Percentiles rank a stretch among this genome's conserved stretches.
phyloP scores from a whole-genome alignment of 2,329 filamentous ascomycete genomes.

The Camillea tinctor region DNA sequence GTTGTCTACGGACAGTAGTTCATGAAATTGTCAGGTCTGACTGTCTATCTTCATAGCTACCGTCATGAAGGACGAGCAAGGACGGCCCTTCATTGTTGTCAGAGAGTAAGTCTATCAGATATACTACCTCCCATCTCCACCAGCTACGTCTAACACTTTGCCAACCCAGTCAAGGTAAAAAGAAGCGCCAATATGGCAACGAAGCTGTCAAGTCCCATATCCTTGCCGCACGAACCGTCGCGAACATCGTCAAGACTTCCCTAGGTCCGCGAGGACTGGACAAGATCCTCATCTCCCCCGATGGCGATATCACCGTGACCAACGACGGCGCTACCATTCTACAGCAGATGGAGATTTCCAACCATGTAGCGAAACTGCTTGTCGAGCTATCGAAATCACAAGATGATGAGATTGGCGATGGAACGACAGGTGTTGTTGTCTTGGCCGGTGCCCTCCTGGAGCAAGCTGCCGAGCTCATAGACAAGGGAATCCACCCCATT shows the following conservation, averaged over 20 bases:
- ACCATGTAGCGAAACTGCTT: conserved; percentile 95
- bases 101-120: conserved; percentile 72
- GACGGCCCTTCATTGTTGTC: conserved; percentile 95
- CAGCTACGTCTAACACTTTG: conserved; percentile 18
- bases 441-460: conserved; percentile 91
- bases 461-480: conserved; percentile 95
- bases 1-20: too few relatives aligned
- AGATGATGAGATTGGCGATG: conserved; percentile 98
- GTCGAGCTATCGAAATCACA: conserved; percentile 98
- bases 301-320: conserved; percentile 98
- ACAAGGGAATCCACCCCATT: conserved; percentile 99
- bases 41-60: conserved; percentile 45
- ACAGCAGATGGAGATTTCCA: conserved; percentile 97
- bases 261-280: conserved; percentile 93
- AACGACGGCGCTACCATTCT: conserved; percentile 98
- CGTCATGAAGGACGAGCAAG: conserved; percentile 95
- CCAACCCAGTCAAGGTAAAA: conserved; percentile 78
- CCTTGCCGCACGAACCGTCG: conserved; percentile 90
- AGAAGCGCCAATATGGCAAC: conserved; percentile 94
- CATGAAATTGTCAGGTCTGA: conserved; percentile 8
- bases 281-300: conserved; percentile 98
- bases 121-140: conserved; percentile 1
- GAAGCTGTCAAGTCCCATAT: conserved; percentile 99
- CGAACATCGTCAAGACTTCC: conserved; percentile 96
- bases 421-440: conserved; percentile 96